Percentiles rank a stretch among this genome's conserved stretches.
phyloP scores from a whole-genome alignment of 768 basidiomycete genomes.

The Rhizopogon vinicolor region DNA sequence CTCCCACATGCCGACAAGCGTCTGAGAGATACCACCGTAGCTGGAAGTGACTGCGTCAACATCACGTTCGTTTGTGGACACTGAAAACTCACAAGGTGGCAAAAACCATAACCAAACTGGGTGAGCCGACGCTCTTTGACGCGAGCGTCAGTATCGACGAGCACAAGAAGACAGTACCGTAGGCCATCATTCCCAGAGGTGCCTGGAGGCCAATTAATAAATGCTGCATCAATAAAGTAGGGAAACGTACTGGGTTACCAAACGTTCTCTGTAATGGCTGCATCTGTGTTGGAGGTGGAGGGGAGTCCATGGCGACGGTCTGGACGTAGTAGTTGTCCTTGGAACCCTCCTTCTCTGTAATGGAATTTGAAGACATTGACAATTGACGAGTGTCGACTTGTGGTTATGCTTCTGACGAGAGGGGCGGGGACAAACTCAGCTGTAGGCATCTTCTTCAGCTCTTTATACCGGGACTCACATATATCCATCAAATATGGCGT shows the following conservation, averaged over 20 bases:
- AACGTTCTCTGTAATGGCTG: slow-evolving; percentile 22
- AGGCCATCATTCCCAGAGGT: slow-evolving; percentile 24
- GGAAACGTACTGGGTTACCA: slow-evolving; percentile 17
- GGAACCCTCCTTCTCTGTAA: slow-evolving; percentile 14
- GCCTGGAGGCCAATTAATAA: slow-evolving; percentile 9
- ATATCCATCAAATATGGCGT: not conserved
- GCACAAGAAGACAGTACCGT: slow-evolving; percentile 25
- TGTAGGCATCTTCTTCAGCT: not conserved
- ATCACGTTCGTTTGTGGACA: not conserved
- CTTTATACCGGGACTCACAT: slow-evolving; percentile 14
- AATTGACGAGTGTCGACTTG: not conserved
- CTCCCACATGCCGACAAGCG: slow-evolving; percentile 27
- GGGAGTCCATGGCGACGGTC: slow-evolving; percentile 16
- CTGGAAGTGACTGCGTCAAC: slow-evolving; percentile 7
- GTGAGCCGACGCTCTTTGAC: slow-evolving; percentile 13
- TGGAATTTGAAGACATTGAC: slow-evolving; percentile 17
- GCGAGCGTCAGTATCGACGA: slow-evolving; percentile 22
- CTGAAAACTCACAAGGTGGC: slow-evolving; percentile 18
- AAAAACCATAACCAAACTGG: slow-evolving; percentile 23
- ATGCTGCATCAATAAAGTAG: not conserved
- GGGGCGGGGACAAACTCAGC: not conserved
- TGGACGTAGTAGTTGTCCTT: slow-evolving; percentile 23
- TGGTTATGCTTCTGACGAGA: slow-evolving; percentile 1
- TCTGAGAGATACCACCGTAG: slow-evolving; percentile 26
- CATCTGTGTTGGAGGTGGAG: slow-evolving; percentile 14